Evolutionary conservation across 1,139 yeast genomes (phyloP), one percentile per base, ranked within the genome.

Genomic region (Nadsonia starkeyi-henricii): DNA sequence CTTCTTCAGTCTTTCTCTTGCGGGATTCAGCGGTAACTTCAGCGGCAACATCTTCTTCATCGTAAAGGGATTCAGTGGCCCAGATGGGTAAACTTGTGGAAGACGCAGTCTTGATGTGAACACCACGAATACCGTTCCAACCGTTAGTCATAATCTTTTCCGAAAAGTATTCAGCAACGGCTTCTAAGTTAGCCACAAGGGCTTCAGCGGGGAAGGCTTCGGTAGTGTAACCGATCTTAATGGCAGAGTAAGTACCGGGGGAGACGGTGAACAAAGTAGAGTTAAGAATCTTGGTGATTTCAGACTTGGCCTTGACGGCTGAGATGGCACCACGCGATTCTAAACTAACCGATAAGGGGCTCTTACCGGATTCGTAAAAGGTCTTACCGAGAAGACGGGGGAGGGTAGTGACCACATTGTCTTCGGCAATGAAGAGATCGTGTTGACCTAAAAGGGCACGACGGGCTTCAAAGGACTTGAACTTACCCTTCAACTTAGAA

Each of bases 31-130:
- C 56, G 12, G 62, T 57, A 45, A 67, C 53, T 26, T 54, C 58
- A 33, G 55, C 58, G 30, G 59, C 59, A 41, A 63, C 63, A 48
- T 70, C 66, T 46, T 64, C 75, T 33, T 67, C 74, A n/a, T 65
- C 67, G 62, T 75, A 78, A 46, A 85, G 71, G 52, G 71, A 73
- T 41, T 81, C 81, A 45, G 82, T 71, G 60, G 81, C 77, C 67
- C 72, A 91, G 53, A 91, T 71, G 42, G 98, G 97, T 59, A 91
- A 71, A 20, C 91, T 77, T 26, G 96, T 96, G 21, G 96, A 85
- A 44, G 67, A 64, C 49, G 72, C 69, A 15, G 91, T 73, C 68
- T 86, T 86, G 55, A 89, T 64, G 65, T 78, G 78, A 44, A 86
- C 68, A 43, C 81, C 83, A 64, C 85, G 79, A 51, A 81, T 62